Evolutionary conservation across 2,329 filamentous ascomycete genomes (phyloP).

Genomic region (Nectriaceae sp.): DNA sequence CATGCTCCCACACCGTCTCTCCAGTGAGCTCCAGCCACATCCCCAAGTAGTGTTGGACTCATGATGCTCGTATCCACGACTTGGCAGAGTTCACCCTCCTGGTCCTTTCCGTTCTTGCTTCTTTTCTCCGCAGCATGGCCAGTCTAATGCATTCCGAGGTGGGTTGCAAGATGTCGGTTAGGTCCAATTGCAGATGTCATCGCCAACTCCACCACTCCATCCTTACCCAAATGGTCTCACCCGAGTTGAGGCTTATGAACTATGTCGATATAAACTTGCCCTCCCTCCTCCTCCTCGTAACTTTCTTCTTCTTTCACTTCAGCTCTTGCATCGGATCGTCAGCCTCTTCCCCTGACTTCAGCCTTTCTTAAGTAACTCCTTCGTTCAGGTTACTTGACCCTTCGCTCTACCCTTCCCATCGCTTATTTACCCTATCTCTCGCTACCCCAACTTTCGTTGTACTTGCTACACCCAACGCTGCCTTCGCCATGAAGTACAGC

Average conservation of each 20-base stretch:
- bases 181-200: conserved; percentile 22
- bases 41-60: conserved; percentile 20
- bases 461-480: conserved; percentile 5
- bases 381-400: conserved; percentile 35
- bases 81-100: conserved; percentile 17
- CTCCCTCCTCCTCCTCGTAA: conserved; percentile 5
- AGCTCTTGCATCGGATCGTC: conserved; percentile 15
- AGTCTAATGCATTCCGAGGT: conserved; percentile 24
- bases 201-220: conserved; percentile 15
- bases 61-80: conserved; percentile 26
- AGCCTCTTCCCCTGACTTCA: conserved; percentile 17
- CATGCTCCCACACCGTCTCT: conserved; percentile 21
- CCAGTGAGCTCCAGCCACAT: conserved; percentile 33
- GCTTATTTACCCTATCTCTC: conserved; percentile 22
- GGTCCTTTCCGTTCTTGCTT: conserved; percentile 24
- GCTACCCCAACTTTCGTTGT: conserved; percentile 20
- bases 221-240: too few species aligned
- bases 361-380: conserved; percentile 25
- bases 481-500: conserved; percentile 27
- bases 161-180: conserved; percentile 20
- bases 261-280: conserved; percentile 29
- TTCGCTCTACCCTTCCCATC: conserved; percentile 22
- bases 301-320: conserved; percentile 10
- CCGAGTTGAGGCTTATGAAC: too few species aligned
- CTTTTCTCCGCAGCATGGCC: conserved; percentile 19